A percentile compares a stretch with the other conserved stretches of the same genome.
phyloP scores from a whole-genome alignment of 345 rosid species.

The Hibiscus mutabilis region DNA sequence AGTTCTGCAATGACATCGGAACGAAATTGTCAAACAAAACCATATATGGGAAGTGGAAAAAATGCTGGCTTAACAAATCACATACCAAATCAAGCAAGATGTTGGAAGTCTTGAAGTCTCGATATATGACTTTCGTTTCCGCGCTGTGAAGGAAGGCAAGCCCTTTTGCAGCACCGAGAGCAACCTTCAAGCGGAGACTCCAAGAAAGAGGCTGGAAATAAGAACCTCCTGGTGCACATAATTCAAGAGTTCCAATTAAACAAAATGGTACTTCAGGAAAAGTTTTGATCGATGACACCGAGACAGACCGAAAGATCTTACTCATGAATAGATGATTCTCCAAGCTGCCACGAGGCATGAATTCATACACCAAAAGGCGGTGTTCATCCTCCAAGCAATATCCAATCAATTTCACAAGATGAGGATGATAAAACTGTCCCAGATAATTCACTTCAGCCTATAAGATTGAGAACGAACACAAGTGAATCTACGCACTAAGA shows the following conservation, averaged over 20 bases:
- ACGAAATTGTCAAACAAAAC: neutral
- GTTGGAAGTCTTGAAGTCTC: constrained; percentile 72
- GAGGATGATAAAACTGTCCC: constrained; percentile 56
- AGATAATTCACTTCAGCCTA: constrained; percentile 71
- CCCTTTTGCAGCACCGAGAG: constrained; percentile 74
- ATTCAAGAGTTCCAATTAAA: neutral
- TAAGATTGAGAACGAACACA: neutral
- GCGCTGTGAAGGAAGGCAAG: constrained; percentile 69
- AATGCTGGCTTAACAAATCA: constrained; percentile 6
- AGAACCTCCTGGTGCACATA: constrained; percentile 50
- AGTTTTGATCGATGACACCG: neutral
- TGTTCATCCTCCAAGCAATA: constrained; percentile 78
- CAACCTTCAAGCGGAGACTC: constrained; percentile 65
- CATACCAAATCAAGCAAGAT: constrained; percentile 61
- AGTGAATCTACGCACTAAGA: constrained; percentile 4
- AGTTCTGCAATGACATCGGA: constrained; percentile 30
- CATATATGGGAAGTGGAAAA: neutral
- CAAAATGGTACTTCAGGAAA: neutral
- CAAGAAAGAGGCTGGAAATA: constrained; percentile 77
- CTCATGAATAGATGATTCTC: constrained; percentile 71
- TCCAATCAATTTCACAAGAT: constrained; percentile 68
- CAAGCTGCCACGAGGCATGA: constrained; percentile 75
- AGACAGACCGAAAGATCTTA: constrained; percentile 25
- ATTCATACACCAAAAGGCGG: constrained; percentile 63
- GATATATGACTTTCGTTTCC: constrained; percentile 54